Evolutionary conservation across 2,329 filamentous ascomycete genomes (phyloP), one percentile per base, ranked within the genome.

Genomic region (Colletotrichum sp.): DNA sequence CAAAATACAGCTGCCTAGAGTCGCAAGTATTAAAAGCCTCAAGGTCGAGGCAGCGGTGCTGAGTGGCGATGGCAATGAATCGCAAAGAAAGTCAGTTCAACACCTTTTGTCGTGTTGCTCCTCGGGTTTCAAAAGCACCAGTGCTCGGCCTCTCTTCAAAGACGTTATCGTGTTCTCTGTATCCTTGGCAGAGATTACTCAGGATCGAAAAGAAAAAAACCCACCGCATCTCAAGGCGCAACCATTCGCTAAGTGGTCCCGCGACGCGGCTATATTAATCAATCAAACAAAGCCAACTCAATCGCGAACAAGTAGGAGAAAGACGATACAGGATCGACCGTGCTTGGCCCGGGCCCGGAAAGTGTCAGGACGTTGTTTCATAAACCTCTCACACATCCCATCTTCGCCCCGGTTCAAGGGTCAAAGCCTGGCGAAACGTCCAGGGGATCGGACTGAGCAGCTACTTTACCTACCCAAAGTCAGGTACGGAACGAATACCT

Each of bases 361-460:
- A 71, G 76, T 77, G 76, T 77, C 75, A 77, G 74, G 76, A 77
- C 69, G 67, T 60, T 66, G 76, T 77, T 77, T 77, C 76, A 77
- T 76, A 68, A 73, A 76, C 73, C 73, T 76, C 73, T 76, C 60
- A 76, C 72, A 72, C 69, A 77, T 69, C 49, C 66, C 76, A 76
- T 76, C 66, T 67, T 68, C 44, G 63, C 63, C 36, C 39, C 71
- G 60, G 44, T 62, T 67, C 18, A 68, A 70, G 68, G 68, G 68
- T 70, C 68, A 52, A n/a, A 60, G 36, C 57, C 57, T 63, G 24
- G 67, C 36, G 57, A 70, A 68, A 60, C 66, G 52, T 18, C 15
- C 57, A 32, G 39, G 68, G 57, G 68, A 68, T 39, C 34, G 52
- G 66, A 52, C 68, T 70, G 36, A 64, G 13, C 57, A 64, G 28